These are phyloP conservation scores for Mucor racemosus DNA, from an alignment of 371 early-diverging fungal species.

Conservation along the genomic window DNA sequence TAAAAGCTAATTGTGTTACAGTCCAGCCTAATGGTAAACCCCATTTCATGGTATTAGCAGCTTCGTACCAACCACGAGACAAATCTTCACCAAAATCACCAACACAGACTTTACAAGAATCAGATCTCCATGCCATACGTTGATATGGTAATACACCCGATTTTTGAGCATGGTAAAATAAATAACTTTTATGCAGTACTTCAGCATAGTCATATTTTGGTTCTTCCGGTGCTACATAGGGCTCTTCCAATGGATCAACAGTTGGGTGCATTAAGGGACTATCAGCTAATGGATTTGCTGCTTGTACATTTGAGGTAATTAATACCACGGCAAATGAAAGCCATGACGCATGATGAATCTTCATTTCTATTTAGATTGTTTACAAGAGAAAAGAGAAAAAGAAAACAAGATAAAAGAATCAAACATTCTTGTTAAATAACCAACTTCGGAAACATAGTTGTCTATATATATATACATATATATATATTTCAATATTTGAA, in stretches of 20 bases:
- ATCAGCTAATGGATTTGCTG: neutral
- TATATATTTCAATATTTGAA: neutral
- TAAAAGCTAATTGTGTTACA: constrained; percentile 57
- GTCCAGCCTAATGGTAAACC: constrained; percentile 62
- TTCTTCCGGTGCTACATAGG: constrained; percentile 48
- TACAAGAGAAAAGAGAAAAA: neutral
- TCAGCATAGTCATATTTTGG: constrained; percentile 62
- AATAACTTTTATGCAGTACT: constrained; percentile 58
- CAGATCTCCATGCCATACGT: constrained; percentile 63
- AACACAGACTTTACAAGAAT: constrained; percentile 60
- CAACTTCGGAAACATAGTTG: neutral
- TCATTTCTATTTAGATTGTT: neutral
- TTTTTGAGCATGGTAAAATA: constrained; percentile 62
- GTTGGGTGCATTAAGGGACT: constrained; percentile 43
- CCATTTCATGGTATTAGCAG: constrained; percentile 72
- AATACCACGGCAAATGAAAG: constrained; percentile 13
- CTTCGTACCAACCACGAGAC: constrained; percentile 64
- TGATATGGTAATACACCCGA: constrained; percentile 60
- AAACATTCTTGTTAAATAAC: neutral
- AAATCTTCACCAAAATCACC: constrained; percentile 62
- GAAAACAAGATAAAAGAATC: neutral
- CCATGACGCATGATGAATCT: constrained; percentile 21
- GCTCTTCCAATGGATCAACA: constrained; percentile 33
- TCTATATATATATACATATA: too few relatives aligned
- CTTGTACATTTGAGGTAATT: neutral